A percentile compares a stretch with the other conserved stretches of the same genome.
Conservation (phyloP, 2,329 filamentous ascomycete species). For the Colletotrichum magnum region DNA sequence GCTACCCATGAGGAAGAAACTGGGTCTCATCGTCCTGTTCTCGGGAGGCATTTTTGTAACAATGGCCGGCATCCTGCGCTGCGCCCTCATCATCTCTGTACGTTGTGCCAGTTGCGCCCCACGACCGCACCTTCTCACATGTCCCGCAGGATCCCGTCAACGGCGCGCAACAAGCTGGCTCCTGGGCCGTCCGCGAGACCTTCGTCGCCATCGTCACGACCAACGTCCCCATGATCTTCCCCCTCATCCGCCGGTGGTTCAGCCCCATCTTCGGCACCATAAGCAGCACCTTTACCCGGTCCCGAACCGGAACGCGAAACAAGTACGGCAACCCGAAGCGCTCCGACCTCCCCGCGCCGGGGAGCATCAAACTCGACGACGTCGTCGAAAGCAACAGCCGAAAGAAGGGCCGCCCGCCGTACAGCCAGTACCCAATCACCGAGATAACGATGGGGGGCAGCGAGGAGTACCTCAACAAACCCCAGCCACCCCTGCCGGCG, state of each 20-base stretch:
- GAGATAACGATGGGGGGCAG: slow-evolving; percentile 28
- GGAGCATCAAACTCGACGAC: slow-evolving; percentile 34
- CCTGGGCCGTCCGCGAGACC: slow-evolving; percentile 42
- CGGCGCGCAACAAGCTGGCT: slow-evolving; percentile 34
- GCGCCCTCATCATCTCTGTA: slow-evolving; percentile 47
- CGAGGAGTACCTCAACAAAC: slow-evolving; percentile 30
- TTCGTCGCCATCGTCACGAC: slow-evolving; percentile 42
- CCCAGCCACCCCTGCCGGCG: not conserved
- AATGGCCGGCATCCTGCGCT: slow-evolving; percentile 55
- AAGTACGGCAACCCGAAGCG: slow-evolving; percentile 27
- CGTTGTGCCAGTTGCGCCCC: slow-evolving; percentile 2
- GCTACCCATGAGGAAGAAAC: slow-evolving; percentile 47
- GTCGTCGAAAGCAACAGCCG: slow-evolving; percentile 10
- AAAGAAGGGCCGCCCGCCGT: slow-evolving; percentile 32
- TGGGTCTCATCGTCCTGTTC: slow-evolving; percentile 56
- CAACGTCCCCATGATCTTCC: slow-evolving; percentile 42
- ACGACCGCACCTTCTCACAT: not conserved
- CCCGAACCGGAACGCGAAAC: slow-evolving; percentile 12
- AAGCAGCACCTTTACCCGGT: slow-evolving; percentile 13
- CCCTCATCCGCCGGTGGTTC: slow-evolving; percentile 27
- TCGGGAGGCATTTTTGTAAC: slow-evolving; percentile 58
- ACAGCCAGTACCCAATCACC: slow-evolving; percentile 34
- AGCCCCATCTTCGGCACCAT: slow-evolving; percentile 33
- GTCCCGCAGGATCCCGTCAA: slow-evolving; percentile 29
- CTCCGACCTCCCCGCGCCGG: slow-evolving; percentile 23